Evolutionary conservation across 1,139 yeast genomes (phyloP), one percentile per base, ranked within the genome.

Genomic region (Geotrichum citri-aurantii): DNA sequence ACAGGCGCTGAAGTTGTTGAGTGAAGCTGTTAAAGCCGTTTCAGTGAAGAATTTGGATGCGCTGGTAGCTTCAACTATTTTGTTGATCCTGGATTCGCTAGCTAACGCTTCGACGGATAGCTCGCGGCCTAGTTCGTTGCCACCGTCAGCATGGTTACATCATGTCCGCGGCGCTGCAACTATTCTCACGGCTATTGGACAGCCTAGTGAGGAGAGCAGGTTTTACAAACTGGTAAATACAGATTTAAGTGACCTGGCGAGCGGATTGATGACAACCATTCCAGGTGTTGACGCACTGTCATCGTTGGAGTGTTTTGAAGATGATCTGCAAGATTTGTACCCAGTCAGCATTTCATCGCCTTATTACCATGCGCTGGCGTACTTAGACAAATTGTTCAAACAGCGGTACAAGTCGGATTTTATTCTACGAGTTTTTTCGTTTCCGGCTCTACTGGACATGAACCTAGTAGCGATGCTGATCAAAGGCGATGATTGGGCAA

Each of bases 131-230:
- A 63, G 71, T 52, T 81, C 89, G 4, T 75, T 91, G 58, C 96
- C 97, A 1, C 93, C 97, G 1, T 85, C 93, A 7, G 96, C 97
- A 0, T 92, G 98, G 98, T 85, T 92, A 59, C 93, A 90, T 76
- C 97, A 92, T 69, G 97, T 92, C 14, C 88, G 95, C 67, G 98
- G 97, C 24, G 97, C 97, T 0, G 97, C 97, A 3, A 92, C 97
- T 0, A 92, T 92, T 54, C 77, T 92, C 59, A 88, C 96, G 0
- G 96, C 97, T 0, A 96, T 91, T 17, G 91, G 97, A 88, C 97
- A 97, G 2, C 76, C 91, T 58, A 89, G 95, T 17, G 92, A 88
- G 63, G 79, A 84, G 21, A 69, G 73, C n/a, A 64, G 72, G 58
- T 74, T 74, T 62, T 73, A 67, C 63, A 63, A 68, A 47, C 65